Percentiles rank a stretch among this genome's conserved stretches.
These are phyloP conservation scores for Kwoniella botswanensis DNA, from an alignment of 768 basidiomycete genomes.

Conservation along the genomic window DNA sequence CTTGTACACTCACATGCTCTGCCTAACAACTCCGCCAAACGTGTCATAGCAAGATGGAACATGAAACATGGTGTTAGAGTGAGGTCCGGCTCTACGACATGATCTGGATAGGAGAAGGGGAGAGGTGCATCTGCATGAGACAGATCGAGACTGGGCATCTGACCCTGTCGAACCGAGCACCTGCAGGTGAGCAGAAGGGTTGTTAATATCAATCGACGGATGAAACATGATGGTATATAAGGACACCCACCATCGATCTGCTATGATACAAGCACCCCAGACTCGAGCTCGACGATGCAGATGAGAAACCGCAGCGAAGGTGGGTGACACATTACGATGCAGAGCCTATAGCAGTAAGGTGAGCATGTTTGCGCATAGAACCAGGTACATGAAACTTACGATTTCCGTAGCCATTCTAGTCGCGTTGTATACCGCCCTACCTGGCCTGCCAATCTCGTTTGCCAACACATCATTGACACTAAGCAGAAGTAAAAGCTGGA, in stretches of 20 bases:
- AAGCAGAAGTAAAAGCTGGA: constrained; percentile 14
- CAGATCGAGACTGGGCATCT: constrained; percentile 20
- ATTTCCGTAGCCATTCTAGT: constrained; percentile 17
- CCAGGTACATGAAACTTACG: neutral
- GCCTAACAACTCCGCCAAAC: constrained; percentile 14
- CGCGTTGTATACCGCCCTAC: constrained; percentile 15
- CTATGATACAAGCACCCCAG: constrained; percentile 15
- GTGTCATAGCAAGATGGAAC: constrained; percentile 17
- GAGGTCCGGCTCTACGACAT: constrained; percentile 3
- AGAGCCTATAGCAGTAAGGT: neutral
- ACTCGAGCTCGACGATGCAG: constrained; percentile 11
- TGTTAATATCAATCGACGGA: neutral
- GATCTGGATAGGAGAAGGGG: constrained; percentile 16
- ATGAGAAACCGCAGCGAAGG: constrained; percentile 6
- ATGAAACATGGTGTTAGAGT: constrained; percentile 8
- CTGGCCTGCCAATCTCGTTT: constrained; percentile 2
- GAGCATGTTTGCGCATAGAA: neutral
- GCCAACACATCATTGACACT: constrained; percentile 16
- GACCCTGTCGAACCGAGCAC: constrained; percentile 17
- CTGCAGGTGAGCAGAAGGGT: neutral
- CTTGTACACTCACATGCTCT: constrained; percentile 9
- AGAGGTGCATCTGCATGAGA: constrained; percentile 12
- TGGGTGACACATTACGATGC: constrained; percentile 15
- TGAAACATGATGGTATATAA: neutral
- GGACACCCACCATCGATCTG: constrained; percentile 18